Base-by-base conservation (phyloP, 768 basidiomycete species). In the Galerina sulciceps region DNA sequence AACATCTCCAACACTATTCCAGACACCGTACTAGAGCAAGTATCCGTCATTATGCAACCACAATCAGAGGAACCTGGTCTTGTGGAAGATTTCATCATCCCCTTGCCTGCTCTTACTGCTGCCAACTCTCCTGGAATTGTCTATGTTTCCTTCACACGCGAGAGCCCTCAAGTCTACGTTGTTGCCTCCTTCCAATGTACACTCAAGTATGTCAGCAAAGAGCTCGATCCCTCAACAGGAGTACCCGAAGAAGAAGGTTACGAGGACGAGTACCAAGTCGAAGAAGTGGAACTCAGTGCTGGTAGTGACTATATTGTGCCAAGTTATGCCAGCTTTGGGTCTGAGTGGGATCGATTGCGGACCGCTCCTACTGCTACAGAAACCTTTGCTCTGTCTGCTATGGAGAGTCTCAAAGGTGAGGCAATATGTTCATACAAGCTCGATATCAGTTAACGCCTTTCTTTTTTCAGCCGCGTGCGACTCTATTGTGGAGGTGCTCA, bases 161-260 rank as follows among this genome's bases (percentile, higher is more conserved):
- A 88, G 53, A 75, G 78, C 36, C 92, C 94, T 0, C 85, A 84
- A 22, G 83, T 87, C 57, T 98, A 94, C 75, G 82, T 86, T 14
- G 76, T 88, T 37, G 92, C 88, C 6, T 92, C 94, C 15, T 98
- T 98, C 85, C 83, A 84, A 61, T 97, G 94, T 70, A 85, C 88
- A 9, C 87, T 99, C 73, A 94, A 94, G 74, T 99, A 97, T 70
- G 79, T 96, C 66, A 96, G 93, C 79, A 99, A 99, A 75, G 97
- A 99, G 71, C 85, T 99, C 15, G 97, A 99, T 73, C 97, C 97
- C 11, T 84, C 90, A 44, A 96, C 92, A 13, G 96, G 96, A 20
- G 88, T 93, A 68, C 97, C 97, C 9, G 97, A 99, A 75, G 94
- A 92, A 63, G 96, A 97, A 53, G 97, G 97, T n/a, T 99, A 99